Percentiles rank a stretch among this genome's conserved stretches.
Evolutionary conservation across 306 rosid species (phyloP).

Genomic region (Quercus robur): DNA sequence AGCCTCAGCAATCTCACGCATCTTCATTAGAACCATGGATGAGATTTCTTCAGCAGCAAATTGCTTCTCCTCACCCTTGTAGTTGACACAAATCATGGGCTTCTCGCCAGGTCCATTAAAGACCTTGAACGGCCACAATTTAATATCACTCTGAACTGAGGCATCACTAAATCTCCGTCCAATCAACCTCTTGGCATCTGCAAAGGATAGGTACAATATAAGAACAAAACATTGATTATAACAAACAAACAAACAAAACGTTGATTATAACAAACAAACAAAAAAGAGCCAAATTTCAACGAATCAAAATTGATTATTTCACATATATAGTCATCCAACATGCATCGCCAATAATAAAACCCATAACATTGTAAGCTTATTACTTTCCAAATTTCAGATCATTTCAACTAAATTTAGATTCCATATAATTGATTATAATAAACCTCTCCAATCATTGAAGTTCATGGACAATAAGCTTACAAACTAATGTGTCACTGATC

Average conservation of each 20-base stretch:
- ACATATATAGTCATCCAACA: background rate
- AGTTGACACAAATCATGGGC: constrained; percentile 46
- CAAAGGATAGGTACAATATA: background rate
- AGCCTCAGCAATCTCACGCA: constrained; percentile 78
- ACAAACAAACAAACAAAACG: background rate
- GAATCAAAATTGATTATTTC: background rate
- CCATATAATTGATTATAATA: background rate
- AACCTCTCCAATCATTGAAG: background rate
- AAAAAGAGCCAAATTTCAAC: background rate
- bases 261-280: background rate
- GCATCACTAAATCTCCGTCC: constrained; percentile 56
- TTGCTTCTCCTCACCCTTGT: constrained; percentile 58
- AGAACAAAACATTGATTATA: background rate
- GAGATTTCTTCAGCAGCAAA: constrained; percentile 65
- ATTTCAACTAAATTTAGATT: background rate
- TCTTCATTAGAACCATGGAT: constrained; percentile 63
- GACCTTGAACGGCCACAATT: constrained; percentile 66
- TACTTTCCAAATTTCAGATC: too few relatives aligned
- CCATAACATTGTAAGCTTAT: background rate
- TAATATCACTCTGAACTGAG: constrained; percentile 61
- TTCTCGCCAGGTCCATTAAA: constrained; percentile 50
- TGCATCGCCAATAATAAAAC: background rate
- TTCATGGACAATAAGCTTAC: background rate
- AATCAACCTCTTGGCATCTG: constrained; percentile 70
- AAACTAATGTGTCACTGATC: background rate